Conservation (phyloP, 225 moss, liverwort and hornwort species). For the Asterella californica region DNA sequence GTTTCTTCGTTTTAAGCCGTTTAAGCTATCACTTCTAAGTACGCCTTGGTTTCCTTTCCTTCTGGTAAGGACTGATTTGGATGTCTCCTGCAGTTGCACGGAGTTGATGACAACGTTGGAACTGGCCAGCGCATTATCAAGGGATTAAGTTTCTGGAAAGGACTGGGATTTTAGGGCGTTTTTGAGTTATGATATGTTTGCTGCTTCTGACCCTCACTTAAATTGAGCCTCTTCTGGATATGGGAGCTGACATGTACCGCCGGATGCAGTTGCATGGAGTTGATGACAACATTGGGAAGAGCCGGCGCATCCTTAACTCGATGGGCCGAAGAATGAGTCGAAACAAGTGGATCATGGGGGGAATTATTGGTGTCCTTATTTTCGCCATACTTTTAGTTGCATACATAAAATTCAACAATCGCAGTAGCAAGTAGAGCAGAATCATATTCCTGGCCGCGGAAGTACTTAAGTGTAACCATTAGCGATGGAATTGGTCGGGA, state of each 20-base stretch:
- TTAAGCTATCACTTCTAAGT: background rate
- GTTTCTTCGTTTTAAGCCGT: background rate
- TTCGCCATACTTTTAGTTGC: slow-evolving; percentile 56
- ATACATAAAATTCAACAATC: slow-evolving; percentile 42
- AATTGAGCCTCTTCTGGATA: background rate
- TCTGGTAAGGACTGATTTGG: slow-evolving; percentile 3
- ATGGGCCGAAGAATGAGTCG: slow-evolving; percentile 66
- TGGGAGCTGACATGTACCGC: slow-evolving; percentile 16
- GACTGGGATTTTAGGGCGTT: slow-evolving; percentile 15
- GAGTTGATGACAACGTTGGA: slow-evolving; percentile 45
- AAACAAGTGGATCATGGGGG: slow-evolving; percentile 68
- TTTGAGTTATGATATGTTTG: background rate
- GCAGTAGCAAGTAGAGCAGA: background rate
- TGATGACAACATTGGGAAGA: slow-evolving; percentile 61
- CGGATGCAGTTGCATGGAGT: slow-evolving; percentile 64
- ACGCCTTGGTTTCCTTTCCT: background rate
- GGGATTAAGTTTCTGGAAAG: slow-evolving; percentile 20
- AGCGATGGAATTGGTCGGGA: slow-evolving; percentile 4
- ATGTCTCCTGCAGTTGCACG: slow-evolving; percentile 34
- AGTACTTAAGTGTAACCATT: background rate
- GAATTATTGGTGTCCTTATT: slow-evolving; percentile 51
- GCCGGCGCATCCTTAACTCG: slow-evolving; percentile 59
- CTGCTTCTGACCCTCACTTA: background rate
- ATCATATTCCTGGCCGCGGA: background rate
- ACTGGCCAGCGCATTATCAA: slow-evolving; percentile 36